Percentiles rank a stretch among this genome's conserved stretches.
Evolutionary conservation across 2,329 filamentous ascomycete genomes (phyloP).

Genomic region (Penicillium brasilianum): DNA sequence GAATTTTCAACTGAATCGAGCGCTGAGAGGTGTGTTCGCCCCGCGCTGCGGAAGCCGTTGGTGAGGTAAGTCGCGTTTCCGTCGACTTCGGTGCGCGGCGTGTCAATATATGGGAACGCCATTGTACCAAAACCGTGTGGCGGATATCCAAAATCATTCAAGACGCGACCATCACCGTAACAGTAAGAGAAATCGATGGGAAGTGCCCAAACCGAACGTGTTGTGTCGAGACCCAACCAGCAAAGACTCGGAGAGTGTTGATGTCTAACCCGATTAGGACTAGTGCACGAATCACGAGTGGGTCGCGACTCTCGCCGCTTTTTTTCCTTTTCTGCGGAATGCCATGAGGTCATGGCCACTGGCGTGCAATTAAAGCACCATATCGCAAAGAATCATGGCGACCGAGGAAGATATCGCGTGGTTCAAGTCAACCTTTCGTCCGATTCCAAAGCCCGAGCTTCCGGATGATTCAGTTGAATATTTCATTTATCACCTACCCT

Average conservation of each 20-base stretch:
- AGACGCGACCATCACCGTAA: constrained; percentile 35
- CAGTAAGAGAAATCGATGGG: constrained; percentile 10
- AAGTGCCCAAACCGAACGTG: constrained; percentile 35
- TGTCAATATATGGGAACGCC: constrained; percentile 75
- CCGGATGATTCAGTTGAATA: constrained; percentile 89
- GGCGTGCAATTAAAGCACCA: constrained; percentile 20
- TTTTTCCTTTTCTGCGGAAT: constrained; percentile 27
- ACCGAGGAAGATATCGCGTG: constrained; percentile 65
- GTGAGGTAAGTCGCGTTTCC: constrained; percentile 83
- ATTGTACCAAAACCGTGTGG: constrained; percentile 52
- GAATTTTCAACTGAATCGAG: constrained; percentile 88
- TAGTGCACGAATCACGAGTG: constrained; percentile 35
- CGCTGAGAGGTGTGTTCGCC: constrained; percentile 47
- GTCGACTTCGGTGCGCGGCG: constrained; percentile 77
- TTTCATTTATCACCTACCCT: constrained; percentile 72
- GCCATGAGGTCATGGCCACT: constrained; percentile 42
- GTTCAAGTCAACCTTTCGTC: constrained; percentile 68
- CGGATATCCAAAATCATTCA: constrained; percentile 27
- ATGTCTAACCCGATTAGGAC: constrained; percentile 45
- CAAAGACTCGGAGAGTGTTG: constrained; percentile 42
- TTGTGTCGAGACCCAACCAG: constrained; percentile 38
- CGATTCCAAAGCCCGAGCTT: constrained; percentile 67
- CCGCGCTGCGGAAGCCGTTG: constrained; percentile 64
- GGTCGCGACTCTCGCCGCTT: constrained; percentile 35
- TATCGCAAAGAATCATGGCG: constrained; percentile 39